A percentile compares a stretch with the other conserved stretches of the same genome.
phyloP scores from a whole-genome alignment of 2,329 filamentous ascomycete genomes.

The Whalleya microplaca region DNA sequence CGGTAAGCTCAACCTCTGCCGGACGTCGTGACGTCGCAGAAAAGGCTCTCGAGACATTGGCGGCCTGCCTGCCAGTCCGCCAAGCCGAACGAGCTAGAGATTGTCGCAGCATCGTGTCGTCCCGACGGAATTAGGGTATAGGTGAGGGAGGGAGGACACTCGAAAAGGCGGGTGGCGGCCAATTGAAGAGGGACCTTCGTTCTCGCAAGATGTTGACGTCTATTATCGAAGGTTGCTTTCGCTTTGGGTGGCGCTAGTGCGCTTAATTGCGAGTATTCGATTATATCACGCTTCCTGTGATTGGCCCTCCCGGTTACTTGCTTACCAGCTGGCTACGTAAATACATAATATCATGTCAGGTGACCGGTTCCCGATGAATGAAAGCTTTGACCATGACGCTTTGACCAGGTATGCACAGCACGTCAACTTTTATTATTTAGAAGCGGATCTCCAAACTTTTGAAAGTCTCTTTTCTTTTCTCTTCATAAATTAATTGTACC shows the following conservation, averaged over 20 bases:
- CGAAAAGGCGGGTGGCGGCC: slow-evolving; percentile 24
- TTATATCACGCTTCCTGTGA: slow-evolving; percentile 32
- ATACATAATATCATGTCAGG: slow-evolving; percentile 6
- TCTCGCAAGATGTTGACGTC: slow-evolving; percentile 31
- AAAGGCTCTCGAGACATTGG: slow-evolving; percentile 75
- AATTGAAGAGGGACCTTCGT: slow-evolving; percentile 25
- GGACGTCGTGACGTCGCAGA: slow-evolving; percentile 76
- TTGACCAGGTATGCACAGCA: slow-evolving; percentile 1
- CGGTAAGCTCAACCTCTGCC: slow-evolving; percentile 95
- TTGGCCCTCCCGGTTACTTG: slow-evolving; percentile 17
- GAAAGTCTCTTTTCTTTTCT: slow-evolving; percentile 45
- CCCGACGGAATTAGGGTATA: slow-evolving; percentile 53
- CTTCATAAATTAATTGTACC: slow-evolving; percentile 64
- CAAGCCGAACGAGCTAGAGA: slow-evolving; percentile 70
- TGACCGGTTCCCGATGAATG: background rate
- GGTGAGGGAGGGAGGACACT: slow-evolving; percentile 41
- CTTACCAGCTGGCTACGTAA: background rate
- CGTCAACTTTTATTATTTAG: slow-evolving; percentile 29
- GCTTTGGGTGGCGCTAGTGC: slow-evolving; percentile 26
- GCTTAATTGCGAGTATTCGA: slow-evolving; percentile 36
- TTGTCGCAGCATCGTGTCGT: slow-evolving; percentile 71
- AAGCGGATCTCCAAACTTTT: slow-evolving; percentile 7
- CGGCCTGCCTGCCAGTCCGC: slow-evolving; percentile 63
- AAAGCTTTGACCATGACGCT: slow-evolving; percentile 11
- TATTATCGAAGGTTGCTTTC: slow-evolving; percentile 15